Evolutionary conservation across 2,329 filamentous ascomycete species (phyloP), one percentile per base, ranked within the genome.

Genomic region (Allantophomopsis cytisporea): DNA sequence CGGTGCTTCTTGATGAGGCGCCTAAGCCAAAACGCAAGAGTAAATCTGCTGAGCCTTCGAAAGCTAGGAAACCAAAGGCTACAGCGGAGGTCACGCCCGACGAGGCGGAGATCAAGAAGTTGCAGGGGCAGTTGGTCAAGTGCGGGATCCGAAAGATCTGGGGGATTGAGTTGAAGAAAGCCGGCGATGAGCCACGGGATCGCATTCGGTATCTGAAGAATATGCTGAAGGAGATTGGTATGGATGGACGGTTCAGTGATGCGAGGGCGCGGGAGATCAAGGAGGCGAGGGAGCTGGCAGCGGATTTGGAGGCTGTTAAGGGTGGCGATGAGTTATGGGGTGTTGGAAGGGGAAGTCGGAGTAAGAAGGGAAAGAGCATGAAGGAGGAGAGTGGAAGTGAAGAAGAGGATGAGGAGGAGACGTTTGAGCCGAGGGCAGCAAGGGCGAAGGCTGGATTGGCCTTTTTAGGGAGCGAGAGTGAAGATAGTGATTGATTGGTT

Each of bases 61-160:
- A 68, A 43, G 15, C 59, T 14, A 66, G 68, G 42, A 61, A 62
- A n/a, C 52, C 65, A 7, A 58, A 61, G 37, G 43, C 49, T 7
- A 47, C 48, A 38, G 54, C 61, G 14, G 55, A 56, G 8, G 60
- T 68, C 30, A 57, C 77, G 14, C 73, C 80, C 0, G 73, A 87
- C 43, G 76, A 85, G 43, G 77, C 73, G 3, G 83, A 94, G 56
- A 82, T 95, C 55, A 96, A 94, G 59, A 82, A 79, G 37, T 67
- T 96, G 3, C 89, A 96, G 61, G 74, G 77, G 7, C 86, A 89
- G 59, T 71, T 98, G 6, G 63, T 80, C 35, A 94, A 95, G 60
- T 98, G 89, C 53, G 89, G 89, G 21, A 76, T 95, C 40, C 81
- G 86, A 39, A 96, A 95, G 56, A 73, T 95, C 44, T 98, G 91